Evolutionary conservation across 2,329 filamentous ascomycete species (phyloP), one percentile per base, ranked within the genome.

Genomic region (Apiospora aurea): DNA sequence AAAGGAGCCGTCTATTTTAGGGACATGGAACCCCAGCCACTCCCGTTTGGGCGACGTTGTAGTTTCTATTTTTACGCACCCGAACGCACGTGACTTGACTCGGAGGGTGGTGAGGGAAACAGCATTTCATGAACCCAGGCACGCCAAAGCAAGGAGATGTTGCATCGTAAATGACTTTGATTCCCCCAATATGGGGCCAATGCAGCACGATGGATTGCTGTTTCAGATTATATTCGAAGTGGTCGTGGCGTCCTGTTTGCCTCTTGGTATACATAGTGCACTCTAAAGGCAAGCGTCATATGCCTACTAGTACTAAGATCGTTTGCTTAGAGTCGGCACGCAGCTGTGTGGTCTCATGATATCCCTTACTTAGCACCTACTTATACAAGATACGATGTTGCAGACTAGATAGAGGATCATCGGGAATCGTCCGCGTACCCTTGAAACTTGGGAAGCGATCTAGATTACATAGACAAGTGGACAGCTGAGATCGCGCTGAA

Each of bases 1-100:
- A 64, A 64, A 64, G 57, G 57, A 64, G 57, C 57, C 57, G 57
- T 64, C 57, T 64, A 64, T 64, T 64, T 64, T 64, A 34, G 57
- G 57, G 57, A 41, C 57, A 41, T 49, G 16, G 29, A 64, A 41
- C 57, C 57, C 57, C 57, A 64, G 57, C 57, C 57, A 64, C 57
- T 64, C 57, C 57, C 57, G 57, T 64, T 64, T 64, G 38, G 57
- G 57, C 57, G 57, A 64, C 57, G 57, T 64, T 64, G 57, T 38
- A 64, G 57, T 64, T 64, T 64, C 57, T 64, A 64, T 64, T 64
- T 64, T 64, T 64, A 64, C 57, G 6, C 53, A 34, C 57, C 21
- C 29, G 34, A 11, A 3, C 57, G 29, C 57, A 64, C 34, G 57
- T 64, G 57, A 64, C 57, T 14, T 38, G 34, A 38, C 29, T 64